Evolutionary conservation across 257 asterid species (phyloP).

Genomic region (Ilex asprella): DNA sequence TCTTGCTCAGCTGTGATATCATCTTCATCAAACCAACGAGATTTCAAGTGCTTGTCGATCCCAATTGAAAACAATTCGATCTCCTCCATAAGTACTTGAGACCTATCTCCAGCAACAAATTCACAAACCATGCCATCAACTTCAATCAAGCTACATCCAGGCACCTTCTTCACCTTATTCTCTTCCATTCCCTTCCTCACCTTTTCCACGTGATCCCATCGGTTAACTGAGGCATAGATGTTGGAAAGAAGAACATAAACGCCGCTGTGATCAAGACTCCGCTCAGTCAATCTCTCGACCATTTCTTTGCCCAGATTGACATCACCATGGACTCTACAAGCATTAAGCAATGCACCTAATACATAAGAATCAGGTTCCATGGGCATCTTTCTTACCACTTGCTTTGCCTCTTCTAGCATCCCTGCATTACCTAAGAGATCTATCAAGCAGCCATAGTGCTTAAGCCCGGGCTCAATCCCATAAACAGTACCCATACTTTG

Average conservation of each 20-base stretch:
- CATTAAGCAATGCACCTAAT: slow-evolving; percentile 47
- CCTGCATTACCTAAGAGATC: slow-evolving; percentile 47
- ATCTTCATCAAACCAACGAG: slow-evolving; percentile 8
- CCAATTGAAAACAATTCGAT: neutral
- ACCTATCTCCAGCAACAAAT: slow-evolving; percentile 29
- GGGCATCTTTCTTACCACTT: slow-evolving; percentile 30
- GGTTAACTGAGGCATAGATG: slow-evolving; percentile 34
- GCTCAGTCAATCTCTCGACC: slow-evolving; percentile 19
- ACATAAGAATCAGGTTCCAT: slow-evolving; percentile 31
- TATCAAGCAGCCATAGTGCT: slow-evolving; percentile 48
- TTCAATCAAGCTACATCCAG: slow-evolving; percentile 49
- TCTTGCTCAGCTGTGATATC: neutral
- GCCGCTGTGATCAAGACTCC: slow-evolving; percentile 32
- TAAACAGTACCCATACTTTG: slow-evolving; percentile 30
- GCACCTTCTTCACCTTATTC: slow-evolving; percentile 32
- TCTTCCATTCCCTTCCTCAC: slow-evolving; percentile 42
- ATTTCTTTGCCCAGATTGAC: slow-evolving; percentile 21
- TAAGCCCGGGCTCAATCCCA: slow-evolving; percentile 28
- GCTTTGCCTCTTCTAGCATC: slow-evolving; percentile 31
- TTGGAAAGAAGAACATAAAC: slow-evolving; percentile 41
- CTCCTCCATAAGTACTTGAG: slow-evolving; percentile 10
- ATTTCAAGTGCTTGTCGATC: slow-evolving; percentile 23
- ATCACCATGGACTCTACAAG: slow-evolving; percentile 37
- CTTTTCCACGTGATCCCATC: slow-evolving; percentile 47
- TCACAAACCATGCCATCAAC: slow-evolving; percentile 19